Evolutionary conservation across 805 yeast genomes (phyloP).

Genomic region (Starmera dryadoides): DNA sequence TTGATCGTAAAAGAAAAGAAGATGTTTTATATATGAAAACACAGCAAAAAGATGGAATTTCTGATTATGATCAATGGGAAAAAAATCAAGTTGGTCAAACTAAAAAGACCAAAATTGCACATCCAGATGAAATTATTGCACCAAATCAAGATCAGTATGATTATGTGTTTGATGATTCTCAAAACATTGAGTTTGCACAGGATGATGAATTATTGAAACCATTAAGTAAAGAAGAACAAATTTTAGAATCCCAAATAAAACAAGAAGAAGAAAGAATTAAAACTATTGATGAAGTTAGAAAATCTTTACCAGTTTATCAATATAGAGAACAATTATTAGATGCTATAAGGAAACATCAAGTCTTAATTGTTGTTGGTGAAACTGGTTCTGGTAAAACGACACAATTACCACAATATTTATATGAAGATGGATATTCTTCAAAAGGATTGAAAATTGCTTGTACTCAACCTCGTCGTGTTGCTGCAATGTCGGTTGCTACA

Average conservation of each 20-base stretch:
- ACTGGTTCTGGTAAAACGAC: conserved; percentile 99
- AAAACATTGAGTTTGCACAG: conserved; percentile 47
- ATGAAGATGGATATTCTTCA: conserved; percentile 88
- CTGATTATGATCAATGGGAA: conserved; percentile 18
- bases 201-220: conserved; percentile 15
- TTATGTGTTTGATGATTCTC: conserved; percentile 69
- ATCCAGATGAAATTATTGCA: conserved; percentile 33
- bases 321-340: conserved; percentile 84
- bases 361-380: conserved; percentile 98
- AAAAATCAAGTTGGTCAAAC: conserved; percentile 10
- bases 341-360: conserved; percentile 80
- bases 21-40: conserved; percentile 36
- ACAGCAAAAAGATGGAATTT: conserved; percentile 21
- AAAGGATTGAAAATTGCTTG: conserved; percentile 84
- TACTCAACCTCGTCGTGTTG: conserved; percentile 96
- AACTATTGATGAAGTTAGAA: conserved; percentile 35
- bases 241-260: conserved; percentile 26
- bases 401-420: conserved; percentile 89
- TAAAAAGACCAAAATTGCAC: conserved; percentile 18
- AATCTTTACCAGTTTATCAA: conserved; percentile 84
- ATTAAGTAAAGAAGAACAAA: conserved; percentile 23
- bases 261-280: conserved; percentile 26
- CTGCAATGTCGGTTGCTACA: conserved; percentile 97
- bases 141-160: conserved; percentile 49
- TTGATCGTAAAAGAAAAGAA: conserved; percentile 49